Percentiles rank a stretch among this genome's conserved stretches.
These are phyloP conservation scores for Carnegiea gigantea DNA, from an alignment of 179 eudicot species.

Conservation along the genomic window DNA sequence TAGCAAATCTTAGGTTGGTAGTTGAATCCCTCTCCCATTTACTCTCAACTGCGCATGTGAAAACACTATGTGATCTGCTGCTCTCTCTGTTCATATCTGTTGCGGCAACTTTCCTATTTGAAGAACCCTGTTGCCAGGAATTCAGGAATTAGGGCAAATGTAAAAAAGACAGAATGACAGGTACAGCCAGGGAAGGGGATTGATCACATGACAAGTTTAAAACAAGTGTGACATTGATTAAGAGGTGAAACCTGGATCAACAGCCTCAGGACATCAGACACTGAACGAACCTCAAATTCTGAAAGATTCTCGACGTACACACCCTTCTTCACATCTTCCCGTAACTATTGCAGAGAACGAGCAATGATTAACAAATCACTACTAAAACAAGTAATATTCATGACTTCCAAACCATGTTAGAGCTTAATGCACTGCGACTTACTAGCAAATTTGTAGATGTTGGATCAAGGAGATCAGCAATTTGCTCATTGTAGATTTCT, in stretches of 20 bases:
- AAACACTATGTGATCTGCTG: slow-evolving; percentile 98
- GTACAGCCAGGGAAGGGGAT: neutral
- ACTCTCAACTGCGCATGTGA: slow-evolving; percentile 88
- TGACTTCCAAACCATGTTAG: neutral
- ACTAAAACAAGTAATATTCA: slow-evolving; percentile 12
- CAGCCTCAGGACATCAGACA: slow-evolving; percentile 79
- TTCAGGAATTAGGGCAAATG: slow-evolving; percentile 18
- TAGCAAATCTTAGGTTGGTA: slow-evolving; percentile 74
- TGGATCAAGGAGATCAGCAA: slow-evolving; percentile 94
- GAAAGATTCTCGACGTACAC: slow-evolving; percentile 96
- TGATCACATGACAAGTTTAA: neutral
- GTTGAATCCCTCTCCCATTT: slow-evolving; percentile 93
- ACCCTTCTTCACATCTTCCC: slow-evolving; percentile 87
- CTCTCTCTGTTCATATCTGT: slow-evolving; percentile 99
- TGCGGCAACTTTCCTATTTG: slow-evolving; percentile 91
- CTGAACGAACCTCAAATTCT: slow-evolving; percentile 89
- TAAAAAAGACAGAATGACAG: slow-evolving; percentile 1
- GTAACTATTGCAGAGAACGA: slow-evolving; percentile 49
- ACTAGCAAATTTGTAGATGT: slow-evolving; percentile 89
- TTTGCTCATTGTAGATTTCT: slow-evolving; percentile 97
- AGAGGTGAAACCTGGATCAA: slow-evolving; percentile 61
- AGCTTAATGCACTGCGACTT: slow-evolving; percentile 26
- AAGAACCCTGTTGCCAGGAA: slow-evolving; percentile 66
- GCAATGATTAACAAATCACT: slow-evolving; percentile 17
- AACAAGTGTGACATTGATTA: neutral